phyloP scores from a whole-genome alignment of 1,139 yeast genomes.

The Blastobotrys ciferrii region DNA sequence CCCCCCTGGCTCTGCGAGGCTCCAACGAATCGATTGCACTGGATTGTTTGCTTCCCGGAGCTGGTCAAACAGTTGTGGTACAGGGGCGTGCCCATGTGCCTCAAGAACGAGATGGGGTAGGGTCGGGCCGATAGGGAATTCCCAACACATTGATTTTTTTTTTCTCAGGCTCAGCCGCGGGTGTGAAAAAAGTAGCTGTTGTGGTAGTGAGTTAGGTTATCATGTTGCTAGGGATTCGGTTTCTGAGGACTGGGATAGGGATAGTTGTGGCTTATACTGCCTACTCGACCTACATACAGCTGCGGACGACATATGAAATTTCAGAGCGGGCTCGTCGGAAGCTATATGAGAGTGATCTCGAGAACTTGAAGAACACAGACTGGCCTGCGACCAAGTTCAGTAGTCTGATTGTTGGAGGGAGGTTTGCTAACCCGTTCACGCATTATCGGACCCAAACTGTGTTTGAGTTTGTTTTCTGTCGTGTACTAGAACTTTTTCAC shows the following conservation, averaged over 20 bases:
- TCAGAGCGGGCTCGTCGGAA: slow-evolving; percentile 44
- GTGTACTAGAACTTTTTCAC: slow-evolving; percentile 69
- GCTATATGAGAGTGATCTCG: slow-evolving; percentile 25
- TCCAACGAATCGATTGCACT: background rate
- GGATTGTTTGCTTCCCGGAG: background rate
- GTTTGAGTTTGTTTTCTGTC: slow-evolving; percentile 73
- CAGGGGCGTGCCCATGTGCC: no score
- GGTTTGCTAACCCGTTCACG: slow-evolving; percentile 87
- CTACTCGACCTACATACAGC: slow-evolving; percentile 62
- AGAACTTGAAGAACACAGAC: slow-evolving; percentile 37
- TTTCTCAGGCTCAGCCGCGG: no score
- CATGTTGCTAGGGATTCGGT: slow-evolving; percentile 8
- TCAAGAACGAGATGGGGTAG: no score
- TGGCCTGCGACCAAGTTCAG: slow-evolving; percentile 37
- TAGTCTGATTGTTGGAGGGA: slow-evolving; percentile 63
- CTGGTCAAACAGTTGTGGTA: no score
- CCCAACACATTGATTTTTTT: no score
- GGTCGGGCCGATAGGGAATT: no score
- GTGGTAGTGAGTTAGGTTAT: no score
- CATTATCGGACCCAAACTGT: slow-evolving; percentile 89
- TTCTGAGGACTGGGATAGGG: slow-evolving; percentile 49
- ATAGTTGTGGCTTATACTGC: slow-evolving; percentile 62
- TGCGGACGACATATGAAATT: slow-evolving; percentile 56
- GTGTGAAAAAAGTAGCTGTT: no score
- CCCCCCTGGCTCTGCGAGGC: no score